Conservation (phyloP, 1,284 basidiomycete genomes). For the Cerrena zonata region DNA sequence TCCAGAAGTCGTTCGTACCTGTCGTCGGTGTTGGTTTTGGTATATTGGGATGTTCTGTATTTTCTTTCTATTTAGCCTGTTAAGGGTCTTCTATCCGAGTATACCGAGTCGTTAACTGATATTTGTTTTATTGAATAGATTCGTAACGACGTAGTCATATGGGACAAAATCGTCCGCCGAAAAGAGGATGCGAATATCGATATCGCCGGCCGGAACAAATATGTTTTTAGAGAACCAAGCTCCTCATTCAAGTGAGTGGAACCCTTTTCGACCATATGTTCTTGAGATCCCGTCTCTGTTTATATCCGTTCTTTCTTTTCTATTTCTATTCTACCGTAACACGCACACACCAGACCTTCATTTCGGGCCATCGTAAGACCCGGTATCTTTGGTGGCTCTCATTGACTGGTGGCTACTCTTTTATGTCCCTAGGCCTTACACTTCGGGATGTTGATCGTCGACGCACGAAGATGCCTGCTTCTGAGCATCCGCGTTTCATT, state of each 20-base stretch:
- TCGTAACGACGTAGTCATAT: slow-evolving; percentile 79
- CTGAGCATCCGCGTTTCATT: neutral
- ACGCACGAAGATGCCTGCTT: neutral
- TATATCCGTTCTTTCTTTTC: neutral
- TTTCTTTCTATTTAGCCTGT: neutral
- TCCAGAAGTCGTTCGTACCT: too few relatives aligned
- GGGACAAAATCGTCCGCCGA: slow-evolving; percentile 82
- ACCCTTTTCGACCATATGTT: neutral
- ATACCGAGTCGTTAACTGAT: neutral
- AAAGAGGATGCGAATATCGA: slow-evolving; percentile 72
- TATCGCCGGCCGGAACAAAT: slow-evolving; percentile 72
- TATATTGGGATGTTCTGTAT: too few relatives aligned
- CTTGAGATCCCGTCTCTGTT: neutral
- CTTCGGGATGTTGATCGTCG: neutral
- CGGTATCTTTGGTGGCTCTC: too few relatives aligned
- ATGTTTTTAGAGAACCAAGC: slow-evolving; percentile 75
- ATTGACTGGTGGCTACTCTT: neutral
- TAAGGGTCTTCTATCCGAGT: neutral
- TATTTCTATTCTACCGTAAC: neutral
- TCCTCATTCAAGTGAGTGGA: slow-evolving; percentile 69
- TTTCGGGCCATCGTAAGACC: too few relatives aligned
- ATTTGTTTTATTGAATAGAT: slow-evolving; percentile 38
- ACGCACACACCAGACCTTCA: too few relatives aligned
- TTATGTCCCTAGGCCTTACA: neutral
- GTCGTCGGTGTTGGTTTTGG: too few relatives aligned